phyloP scores from a whole-genome alignment of 441 rosid species.

The Eruca vesicaria region DNA sequence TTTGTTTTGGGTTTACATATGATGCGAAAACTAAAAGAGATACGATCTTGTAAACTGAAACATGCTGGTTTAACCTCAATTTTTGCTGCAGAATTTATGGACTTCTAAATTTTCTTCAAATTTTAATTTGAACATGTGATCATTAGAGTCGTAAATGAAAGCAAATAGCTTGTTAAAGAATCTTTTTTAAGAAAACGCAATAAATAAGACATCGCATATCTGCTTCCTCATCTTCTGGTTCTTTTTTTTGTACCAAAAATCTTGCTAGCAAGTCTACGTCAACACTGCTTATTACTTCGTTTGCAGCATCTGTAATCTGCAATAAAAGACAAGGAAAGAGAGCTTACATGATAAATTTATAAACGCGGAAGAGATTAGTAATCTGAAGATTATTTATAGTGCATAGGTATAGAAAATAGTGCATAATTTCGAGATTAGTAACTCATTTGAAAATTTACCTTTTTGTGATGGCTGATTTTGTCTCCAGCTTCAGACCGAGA shows the following conservation, averaged over 20 bases:
- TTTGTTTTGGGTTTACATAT: no score
- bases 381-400: background rate
- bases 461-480: constrained; percentile 58
- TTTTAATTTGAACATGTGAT: constrained; percentile 37
- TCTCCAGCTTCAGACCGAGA: constrained; percentile 59
- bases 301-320: constrained; percentile 79
- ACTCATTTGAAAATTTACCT: constrained; percentile 46
- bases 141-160: background rate
- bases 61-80: no score
- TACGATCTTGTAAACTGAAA: no score
- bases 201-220: constrained; percentile 48
- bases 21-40: no score
- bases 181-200: background rate
- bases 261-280: constrained; percentile 77
- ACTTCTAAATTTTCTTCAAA: constrained; percentile 44
- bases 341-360: background rate
- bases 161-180: background rate
- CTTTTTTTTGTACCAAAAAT: constrained; percentile 65
- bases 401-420: background rate
- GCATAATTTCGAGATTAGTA: background rate
- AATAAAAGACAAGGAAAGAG: constrained; percentile 16
- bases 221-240: constrained; percentile 92
- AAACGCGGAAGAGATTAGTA: background rate
- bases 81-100: no score
- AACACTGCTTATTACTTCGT: constrained; percentile 73